Base-by-base conservation (phyloP, 2,329 filamentous ascomycete species). In the Cercospora sp. region DNA sequence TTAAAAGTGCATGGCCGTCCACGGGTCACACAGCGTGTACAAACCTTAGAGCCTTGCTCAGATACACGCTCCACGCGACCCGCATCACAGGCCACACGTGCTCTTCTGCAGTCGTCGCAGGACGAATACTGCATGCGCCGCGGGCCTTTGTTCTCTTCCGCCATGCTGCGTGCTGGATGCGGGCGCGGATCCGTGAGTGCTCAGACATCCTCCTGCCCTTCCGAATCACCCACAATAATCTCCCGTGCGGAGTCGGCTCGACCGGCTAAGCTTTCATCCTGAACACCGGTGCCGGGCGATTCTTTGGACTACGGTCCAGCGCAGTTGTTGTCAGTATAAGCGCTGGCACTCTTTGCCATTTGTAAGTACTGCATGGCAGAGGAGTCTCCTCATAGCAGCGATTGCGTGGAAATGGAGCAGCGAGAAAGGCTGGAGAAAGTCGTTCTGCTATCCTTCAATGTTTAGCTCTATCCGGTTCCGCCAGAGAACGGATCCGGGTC, bases 61-160 rank as follows among this genome's bases (percentile, higher is more conserved):
- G 60, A 43, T 16, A 45, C 37, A 21, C 40, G 37, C 21, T 65
- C 53, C 24, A 59, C 37, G 16, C 63, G 60, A 26, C 60, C 26
- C 24, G 63, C 63, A 37, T 65, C 55, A 13, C 63, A 65, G 8
- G 63, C 63, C 8, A 65, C 63, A 18, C 63, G 51, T 4, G 63
- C 63, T 13, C 43, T 24, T n/a, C 63, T 10, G 57, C 63, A 65
- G 12, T 58, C 32, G n/a, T 65, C 63, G 53, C 63, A 65, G 9
- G 51, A 43, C 13, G 63, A 65, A 30, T 65, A 65, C 32, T 59
- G 63, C 43, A 37, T 53, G 43, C 61, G 43, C 9, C 45, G 43
- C 21, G 61, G 61, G 6, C 61, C 61, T 53, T 57, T 53, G 13
- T 34, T 61, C 43, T 45, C 65, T n/a, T 57, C 53, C 28, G 53